phyloP scores from a whole-genome alignment of 257 asterid genomes.

The Voacanga thouarsii region DNA sequence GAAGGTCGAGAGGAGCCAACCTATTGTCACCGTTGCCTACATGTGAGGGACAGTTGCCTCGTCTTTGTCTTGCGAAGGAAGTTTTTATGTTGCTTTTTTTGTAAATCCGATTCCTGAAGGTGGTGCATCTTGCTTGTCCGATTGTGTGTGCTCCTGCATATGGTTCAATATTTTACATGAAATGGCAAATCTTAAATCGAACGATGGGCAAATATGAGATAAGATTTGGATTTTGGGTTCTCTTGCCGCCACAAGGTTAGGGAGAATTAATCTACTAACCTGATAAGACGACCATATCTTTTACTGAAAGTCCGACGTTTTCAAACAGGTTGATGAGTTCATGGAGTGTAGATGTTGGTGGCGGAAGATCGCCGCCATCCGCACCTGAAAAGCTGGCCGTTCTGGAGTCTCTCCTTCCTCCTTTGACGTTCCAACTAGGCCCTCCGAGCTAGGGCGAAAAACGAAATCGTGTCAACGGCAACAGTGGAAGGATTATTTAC shows the following conservation, averaged over 20 bases:
- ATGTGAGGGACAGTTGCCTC: conserved; percentile 27
- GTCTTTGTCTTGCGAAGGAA: conserved; percentile 33
- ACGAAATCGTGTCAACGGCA: not conserved
- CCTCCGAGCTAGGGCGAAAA: conserved; percentile 44
- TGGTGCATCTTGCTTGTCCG: conserved; percentile 43
- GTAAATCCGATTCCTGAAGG: conserved; percentile 37
- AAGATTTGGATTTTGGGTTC: no score
- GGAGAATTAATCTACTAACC: conserved; percentile 20
- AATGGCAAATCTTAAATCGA: no score
- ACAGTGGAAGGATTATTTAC: not conserved
- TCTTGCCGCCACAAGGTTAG: no score
- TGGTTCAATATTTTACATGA: not conserved
- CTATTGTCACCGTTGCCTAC: conserved; percentile 41
- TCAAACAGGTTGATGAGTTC: conserved; percentile 37
- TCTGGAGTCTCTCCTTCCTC: conserved; percentile 50
- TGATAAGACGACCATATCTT: conserved; percentile 54
- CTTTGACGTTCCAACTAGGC: conserved; percentile 45
- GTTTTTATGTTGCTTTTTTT: conserved; percentile 39
- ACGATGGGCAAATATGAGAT: no score
- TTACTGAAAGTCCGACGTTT: conserved; percentile 34
- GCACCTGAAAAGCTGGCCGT: conserved; percentile 43
- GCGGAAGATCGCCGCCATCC: conserved; percentile 44
- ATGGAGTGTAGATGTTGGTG: conserved; percentile 33
- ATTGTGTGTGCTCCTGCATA: conserved; percentile 53
- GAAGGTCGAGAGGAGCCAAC: conserved; percentile 23